A percentile compares a stretch with the other conserved stretches of the same genome.
phyloP scores from a whole-genome alignment of 164 flowering plant species.

The Vitis labrusca region DNA sequence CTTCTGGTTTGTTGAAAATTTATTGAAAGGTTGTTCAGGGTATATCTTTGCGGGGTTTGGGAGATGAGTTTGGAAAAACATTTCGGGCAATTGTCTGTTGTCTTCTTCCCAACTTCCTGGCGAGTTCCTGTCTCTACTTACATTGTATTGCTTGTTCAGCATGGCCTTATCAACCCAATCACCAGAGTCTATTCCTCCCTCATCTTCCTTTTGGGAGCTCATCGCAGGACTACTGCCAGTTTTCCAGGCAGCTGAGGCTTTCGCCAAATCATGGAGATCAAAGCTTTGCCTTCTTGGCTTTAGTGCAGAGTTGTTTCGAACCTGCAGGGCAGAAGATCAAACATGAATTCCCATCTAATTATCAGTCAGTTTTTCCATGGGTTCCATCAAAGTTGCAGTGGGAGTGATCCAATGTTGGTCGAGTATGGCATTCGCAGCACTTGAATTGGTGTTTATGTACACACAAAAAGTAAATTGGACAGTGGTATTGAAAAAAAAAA shows the following conservation, averaged over 20 bases:
- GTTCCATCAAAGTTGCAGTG: neutral
- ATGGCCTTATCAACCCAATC: constrained; percentile 52
- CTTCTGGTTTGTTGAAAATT: constrained; percentile 21
- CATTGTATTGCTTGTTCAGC: constrained; percentile 34
- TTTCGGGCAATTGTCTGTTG: constrained; percentile 22
- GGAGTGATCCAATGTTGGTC: neutral
- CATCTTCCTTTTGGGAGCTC: constrained; percentile 31
- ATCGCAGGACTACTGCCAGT: constrained; percentile 15
- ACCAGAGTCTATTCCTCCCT: constrained; percentile 26
- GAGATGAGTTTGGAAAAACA: constrained; percentile 20
- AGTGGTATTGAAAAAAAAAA: too few species aligned
- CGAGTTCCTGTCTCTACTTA: constrained; percentile 14
- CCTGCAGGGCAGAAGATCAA: constrained; percentile 20
- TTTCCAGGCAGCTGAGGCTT: constrained; percentile 33
- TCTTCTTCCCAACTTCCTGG: constrained; percentile 27
- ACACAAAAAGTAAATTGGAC: too few species aligned
- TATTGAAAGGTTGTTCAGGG: constrained; percentile 24
- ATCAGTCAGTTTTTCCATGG: neutral
- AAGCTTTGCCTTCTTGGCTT: constrained; percentile 38
- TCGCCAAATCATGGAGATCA: constrained; percentile 35
- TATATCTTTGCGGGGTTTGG: constrained; percentile 34
- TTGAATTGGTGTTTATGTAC: too few species aligned
- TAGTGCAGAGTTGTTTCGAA: constrained; percentile 9
- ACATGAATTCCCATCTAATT: neutral
- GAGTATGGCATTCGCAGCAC: too few species aligned